Conservation (phyloP, 163 green algal species). For the Scenedesmus sp. region DNA sequence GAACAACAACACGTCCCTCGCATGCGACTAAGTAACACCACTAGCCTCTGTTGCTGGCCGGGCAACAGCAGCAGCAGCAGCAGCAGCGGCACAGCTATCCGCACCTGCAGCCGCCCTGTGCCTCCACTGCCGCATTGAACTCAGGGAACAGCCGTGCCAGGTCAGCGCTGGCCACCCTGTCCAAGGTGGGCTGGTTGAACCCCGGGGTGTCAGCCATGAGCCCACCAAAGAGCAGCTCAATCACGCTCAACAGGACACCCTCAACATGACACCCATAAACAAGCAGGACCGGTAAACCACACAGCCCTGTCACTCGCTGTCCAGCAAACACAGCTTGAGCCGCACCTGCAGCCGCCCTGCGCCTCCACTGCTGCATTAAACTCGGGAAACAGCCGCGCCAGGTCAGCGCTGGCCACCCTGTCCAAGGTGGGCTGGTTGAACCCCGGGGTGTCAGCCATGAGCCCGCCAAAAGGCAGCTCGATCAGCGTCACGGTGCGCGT, state of each 20-base stretch:
- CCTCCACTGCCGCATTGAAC: constrained; percentile 27
- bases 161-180: constrained; percentile 45
- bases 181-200: constrained; percentile 63
- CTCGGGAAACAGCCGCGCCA: constrained; percentile 66
- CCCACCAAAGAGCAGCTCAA: constrained; percentile 80
- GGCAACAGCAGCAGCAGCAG: not conserved
- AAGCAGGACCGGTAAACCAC: not conserved
- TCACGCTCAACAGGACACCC: constrained; percentile 53
- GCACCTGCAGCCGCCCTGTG: constrained; percentile 36
- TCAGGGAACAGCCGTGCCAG: constrained; percentile 67
- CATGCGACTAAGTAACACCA: too few relatives aligned
- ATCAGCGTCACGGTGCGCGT: constrained; percentile 88
- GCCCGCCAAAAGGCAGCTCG: constrained; percentile 75
- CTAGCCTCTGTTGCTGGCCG: too few relatives aligned
- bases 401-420: constrained; percentile 41
- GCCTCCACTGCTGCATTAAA: constrained; percentile 24
- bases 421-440: constrained; percentile 66
- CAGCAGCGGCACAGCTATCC: not conserved
- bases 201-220: constrained; percentile 91
- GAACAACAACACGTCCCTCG: too few relatives aligned
- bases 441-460: constrained; percentile 91
- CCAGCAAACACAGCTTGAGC: too few relatives aligned
- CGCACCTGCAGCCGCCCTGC: constrained; percentile 42
- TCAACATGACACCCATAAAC: not conserved
- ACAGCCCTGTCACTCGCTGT: too few relatives aligned